phyloP scores from a whole-genome alignment of 176 grass and related monocot genomes.

The Juncus inflexus region DNA sequence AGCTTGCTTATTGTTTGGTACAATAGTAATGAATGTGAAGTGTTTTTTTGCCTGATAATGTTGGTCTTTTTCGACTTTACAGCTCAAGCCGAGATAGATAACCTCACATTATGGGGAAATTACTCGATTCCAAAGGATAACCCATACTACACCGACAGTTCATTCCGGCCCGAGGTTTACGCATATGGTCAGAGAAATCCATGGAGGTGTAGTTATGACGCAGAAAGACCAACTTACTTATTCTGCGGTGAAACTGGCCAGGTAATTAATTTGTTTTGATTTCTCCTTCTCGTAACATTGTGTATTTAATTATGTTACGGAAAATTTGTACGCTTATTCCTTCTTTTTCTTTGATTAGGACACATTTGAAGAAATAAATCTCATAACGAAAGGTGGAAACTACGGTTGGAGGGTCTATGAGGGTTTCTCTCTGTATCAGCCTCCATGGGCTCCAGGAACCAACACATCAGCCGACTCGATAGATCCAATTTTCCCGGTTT shows the following conservation, averaged over 20 bases:
- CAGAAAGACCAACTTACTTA: constrained; percentile 49
- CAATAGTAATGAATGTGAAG: background rate
- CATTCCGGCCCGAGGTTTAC: constrained; percentile 65
- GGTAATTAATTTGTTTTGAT: constrained; percentile 25
- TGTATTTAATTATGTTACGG: background rate
- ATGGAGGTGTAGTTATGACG: constrained; percentile 81
- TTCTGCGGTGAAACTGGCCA: constrained; percentile 69
- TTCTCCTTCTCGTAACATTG: background rate
- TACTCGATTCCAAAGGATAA: constrained; percentile 81
- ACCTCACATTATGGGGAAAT: constrained; percentile 57
- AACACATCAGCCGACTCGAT: constrained; percentile 66
- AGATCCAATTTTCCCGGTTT: constrained; percentile 54
- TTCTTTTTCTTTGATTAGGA: constrained; percentile 22
- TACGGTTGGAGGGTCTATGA: constrained; percentile 86
- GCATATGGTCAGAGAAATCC: constrained; percentile 72
- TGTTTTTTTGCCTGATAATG: constrained; percentile 7
- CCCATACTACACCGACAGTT: constrained; percentile 35
- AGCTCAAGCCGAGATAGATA: constrained; percentile 28
- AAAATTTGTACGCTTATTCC: background rate
- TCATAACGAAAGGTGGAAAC: constrained; percentile 78
- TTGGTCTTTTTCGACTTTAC: constrained; percentile 10
- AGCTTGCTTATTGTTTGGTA: background rate
- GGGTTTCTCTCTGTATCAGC: constrained; percentile 24
- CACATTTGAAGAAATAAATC: constrained; percentile 55
- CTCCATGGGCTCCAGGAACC: constrained; percentile 46